Evolutionary conservation across 1,139 yeast species (phyloP).

Genomic region (Blastobotrys aristatus): DNA sequence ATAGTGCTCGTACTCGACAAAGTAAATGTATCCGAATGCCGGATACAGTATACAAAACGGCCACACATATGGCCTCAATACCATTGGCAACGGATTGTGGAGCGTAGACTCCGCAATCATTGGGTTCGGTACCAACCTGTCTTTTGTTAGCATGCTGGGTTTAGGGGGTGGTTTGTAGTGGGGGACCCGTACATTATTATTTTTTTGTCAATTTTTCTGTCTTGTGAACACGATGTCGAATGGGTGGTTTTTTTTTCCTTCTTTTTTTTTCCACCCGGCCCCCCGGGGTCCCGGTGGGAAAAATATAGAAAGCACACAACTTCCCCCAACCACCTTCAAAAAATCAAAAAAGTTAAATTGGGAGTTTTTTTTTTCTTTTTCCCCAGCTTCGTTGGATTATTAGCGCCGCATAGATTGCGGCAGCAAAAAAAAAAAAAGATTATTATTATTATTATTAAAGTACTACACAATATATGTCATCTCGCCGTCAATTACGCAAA

Average conservation of each 20-base stretch:
- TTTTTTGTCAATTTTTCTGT: not conserved
- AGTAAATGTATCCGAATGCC: constrained; percentile 60
- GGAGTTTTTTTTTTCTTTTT: too few species aligned
- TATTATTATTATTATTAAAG: not conserved
- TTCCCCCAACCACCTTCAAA: too few species aligned
- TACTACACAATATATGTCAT: constrained; percentile 12
- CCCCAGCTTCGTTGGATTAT: too few species aligned
- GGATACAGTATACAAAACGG: constrained; percentile 84
- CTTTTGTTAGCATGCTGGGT: not conserved
- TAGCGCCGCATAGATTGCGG: not conserved
- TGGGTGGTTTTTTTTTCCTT: too few species aligned
- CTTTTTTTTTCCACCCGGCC: too few species aligned
- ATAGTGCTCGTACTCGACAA: constrained; percentile 67
- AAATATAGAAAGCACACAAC: too few species aligned
- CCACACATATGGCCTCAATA: constrained; percentile 73
- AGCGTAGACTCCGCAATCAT: constrained; percentile 62
- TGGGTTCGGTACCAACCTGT: constrained; percentile 41
- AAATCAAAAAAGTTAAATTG: too few species aligned
- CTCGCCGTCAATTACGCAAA: constrained; percentile 31
- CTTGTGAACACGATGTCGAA: not conserved
- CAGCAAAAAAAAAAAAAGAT: not conserved
- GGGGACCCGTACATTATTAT: not conserved
- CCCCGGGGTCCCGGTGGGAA: too few species aligned
- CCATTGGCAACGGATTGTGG: constrained; percentile 60
- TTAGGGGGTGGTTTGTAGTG: not conserved